These are phyloP conservation scores for Delonix regia DNA, from an alignment of 306 rosid species.

Conservation along the genomic window DNA sequence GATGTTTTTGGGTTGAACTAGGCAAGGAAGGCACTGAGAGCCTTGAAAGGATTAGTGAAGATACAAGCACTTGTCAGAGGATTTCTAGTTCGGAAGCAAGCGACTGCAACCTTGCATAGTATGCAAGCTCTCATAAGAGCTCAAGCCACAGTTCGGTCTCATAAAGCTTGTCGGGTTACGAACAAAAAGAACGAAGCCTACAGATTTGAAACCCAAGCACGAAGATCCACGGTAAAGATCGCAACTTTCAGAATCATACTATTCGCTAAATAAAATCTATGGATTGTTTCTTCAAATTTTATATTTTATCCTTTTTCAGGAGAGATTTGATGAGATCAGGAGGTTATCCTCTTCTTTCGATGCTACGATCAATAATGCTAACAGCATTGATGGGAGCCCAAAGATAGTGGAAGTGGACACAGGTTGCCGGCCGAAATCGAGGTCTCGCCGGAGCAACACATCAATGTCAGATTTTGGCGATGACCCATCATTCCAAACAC, in stretches of 20 bases:
- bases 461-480: slow-evolving; percentile 75
- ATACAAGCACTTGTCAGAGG: slow-evolving; percentile 92
- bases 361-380: slow-evolving; percentile 38
- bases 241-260: neutral
- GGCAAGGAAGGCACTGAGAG: slow-evolving; percentile 95
- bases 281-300: neutral
- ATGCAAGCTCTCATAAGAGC: slow-evolving; percentile 97
- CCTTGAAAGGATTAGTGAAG: slow-evolving; percentile 89
- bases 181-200: slow-evolving; percentile 42
- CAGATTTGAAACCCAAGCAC: slow-evolving; percentile 55
- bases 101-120: slow-evolving; percentile 79
- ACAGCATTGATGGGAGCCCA: slow-evolving; percentile 65
- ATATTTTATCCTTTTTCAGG: slow-evolving; percentile 53
- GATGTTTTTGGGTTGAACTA: slow-evolving; percentile 21
- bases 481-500: slow-evolving; percentile 56
- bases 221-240: slow-evolving; percentile 69
- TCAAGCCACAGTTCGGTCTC: slow-evolving; percentile 86
- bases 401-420: slow-evolving; percentile 95
- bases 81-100: slow-evolving; percentile 82
- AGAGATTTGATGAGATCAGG: slow-evolving; percentile 64
- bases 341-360: slow-evolving; percentile 75
- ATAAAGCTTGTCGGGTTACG: slow-evolving; percentile 50
- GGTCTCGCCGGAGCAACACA: slow-evolving; percentile 77
- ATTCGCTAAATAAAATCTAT: neutral
- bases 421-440: slow-evolving; percentile 68